Evolutionary conservation across 306 rosid genomes (phyloP).

Genomic region (Coriaria nepalensis): DNA sequence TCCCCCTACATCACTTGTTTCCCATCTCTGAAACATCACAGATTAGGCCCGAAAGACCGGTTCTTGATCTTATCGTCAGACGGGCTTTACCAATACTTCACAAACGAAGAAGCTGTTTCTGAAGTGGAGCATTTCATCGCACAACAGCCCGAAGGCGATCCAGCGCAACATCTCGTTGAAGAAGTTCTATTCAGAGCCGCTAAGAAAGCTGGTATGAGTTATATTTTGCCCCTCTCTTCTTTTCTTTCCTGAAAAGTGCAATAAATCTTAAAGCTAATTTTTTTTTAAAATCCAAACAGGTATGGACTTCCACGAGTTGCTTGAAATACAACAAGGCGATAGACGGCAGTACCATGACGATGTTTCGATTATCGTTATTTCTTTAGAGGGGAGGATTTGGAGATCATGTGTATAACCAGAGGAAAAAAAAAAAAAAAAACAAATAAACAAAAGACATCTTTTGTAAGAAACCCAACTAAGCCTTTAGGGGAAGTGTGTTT

Average conservation of each 20-base stretch:
- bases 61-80: slow-evolving; percentile 84
- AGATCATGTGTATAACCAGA: slow-evolving; percentile 77
- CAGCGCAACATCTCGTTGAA: slow-evolving; percentile 91
- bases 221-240: neutral
- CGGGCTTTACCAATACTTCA: slow-evolving; percentile 88
- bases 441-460: slow-evolving; percentile 14
- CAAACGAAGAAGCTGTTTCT: slow-evolving; percentile 88
- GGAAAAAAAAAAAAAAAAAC: slow-evolving; percentile 8
- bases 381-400: slow-evolving; percentile 98
- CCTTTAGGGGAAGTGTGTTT: slow-evolving; percentile 17
- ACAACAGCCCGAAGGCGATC: slow-evolving; percentile 95
- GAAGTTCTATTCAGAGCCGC: slow-evolving; percentile 93
- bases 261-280: neutral
- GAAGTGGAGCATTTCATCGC: slow-evolving; percentile 90
- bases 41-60: slow-evolving; percentile 79
- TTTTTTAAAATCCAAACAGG: slow-evolving; percentile 37
- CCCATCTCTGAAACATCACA: slow-evolving; percentile 82
- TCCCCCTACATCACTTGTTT: slow-evolving; percentile 76
- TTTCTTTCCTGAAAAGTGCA: neutral
- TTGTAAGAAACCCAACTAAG: slow-evolving; percentile 30
- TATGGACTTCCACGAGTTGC: slow-evolving; percentile 86
- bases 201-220: slow-evolving; percentile 63
- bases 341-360: slow-evolving; percentile 95
- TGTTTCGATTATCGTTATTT: slow-evolving; percentile 87
- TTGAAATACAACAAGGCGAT: slow-evolving; percentile 91